phyloP scores from a whole-genome alignment of 108 stramenopile genomes.

The Cyclotella sp. region DNA sequence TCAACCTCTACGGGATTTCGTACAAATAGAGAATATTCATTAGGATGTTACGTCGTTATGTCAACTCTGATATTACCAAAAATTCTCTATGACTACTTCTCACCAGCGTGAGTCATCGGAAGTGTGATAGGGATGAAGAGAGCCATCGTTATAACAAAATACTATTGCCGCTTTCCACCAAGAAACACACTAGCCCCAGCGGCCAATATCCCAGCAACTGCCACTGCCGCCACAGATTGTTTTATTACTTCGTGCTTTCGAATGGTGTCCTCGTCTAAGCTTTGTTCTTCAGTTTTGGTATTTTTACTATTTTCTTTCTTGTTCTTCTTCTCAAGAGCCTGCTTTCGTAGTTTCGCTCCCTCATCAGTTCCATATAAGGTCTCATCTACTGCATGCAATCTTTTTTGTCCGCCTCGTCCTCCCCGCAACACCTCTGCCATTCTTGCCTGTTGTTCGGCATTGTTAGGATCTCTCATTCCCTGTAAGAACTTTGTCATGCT shows the following conservation, averaged over 20 bases:
- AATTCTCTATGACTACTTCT: too few species aligned
- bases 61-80: too few species aligned
- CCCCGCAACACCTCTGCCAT: slow-evolving; percentile 55
- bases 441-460: slow-evolving; percentile 43
- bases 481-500: slow-evolving; percentile 45
- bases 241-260: slow-evolving; percentile 19
- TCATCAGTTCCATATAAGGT: slow-evolving; percentile 57
- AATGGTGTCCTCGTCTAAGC: slow-evolving; percentile 2
- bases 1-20: too few species aligned
- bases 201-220: slow-evolving; percentile 43
- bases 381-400: slow-evolving; percentile 57
- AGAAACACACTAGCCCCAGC: slow-evolving; percentile 45
- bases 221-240: slow-evolving; percentile 46
- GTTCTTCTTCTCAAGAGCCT: slow-evolving; percentile 30
- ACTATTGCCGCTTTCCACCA: slow-evolving; percentile 40
- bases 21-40: too few species aligned
- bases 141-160: background rate
- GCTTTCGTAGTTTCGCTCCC: slow-evolving; percentile 48
- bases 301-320: slow-evolving; percentile 34
- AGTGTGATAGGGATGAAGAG: too few species aligned
- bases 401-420: slow-evolving; percentile 54
- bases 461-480: slow-evolving; percentile 45
- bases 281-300: background rate
- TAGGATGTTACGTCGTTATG: too few species aligned
- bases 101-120: too few species aligned